Base-by-base conservation (phyloP, 768 basidiomycete genomes). In the Panus rudis region DNA sequence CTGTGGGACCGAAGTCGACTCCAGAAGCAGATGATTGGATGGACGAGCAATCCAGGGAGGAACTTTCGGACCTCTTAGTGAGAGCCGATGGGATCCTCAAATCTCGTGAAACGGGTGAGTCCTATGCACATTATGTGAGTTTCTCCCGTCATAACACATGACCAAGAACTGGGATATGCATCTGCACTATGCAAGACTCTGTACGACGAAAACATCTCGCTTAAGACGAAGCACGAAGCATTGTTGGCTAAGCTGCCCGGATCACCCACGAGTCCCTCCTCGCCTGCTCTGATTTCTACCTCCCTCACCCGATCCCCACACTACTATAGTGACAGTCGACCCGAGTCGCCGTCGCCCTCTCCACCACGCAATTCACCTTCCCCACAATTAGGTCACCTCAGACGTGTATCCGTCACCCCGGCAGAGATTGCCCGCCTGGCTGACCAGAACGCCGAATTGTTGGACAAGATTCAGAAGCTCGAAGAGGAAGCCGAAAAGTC, bases 381-480 rank as follows among this genome's bases (percentile, higher is more conserved):
- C 26, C 35, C 27, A 11, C 52, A 26, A 25, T 47, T 44, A 20
- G 49, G 51, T 2, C 54, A 49, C 43, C 37, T 41, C 13, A 69
- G 65, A 26, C 71, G 75, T 39, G 71, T 84, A 33, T 79, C 84
- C 34, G 74, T 85, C 42, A 78, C 81, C 3, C 78, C 79, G 2
- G 64, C 73, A 13, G 86, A 89, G 45, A 70, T 92, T 21, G 75
- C 79, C 3, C 67, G 75, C 6, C 75, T 92, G 32, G 75, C 84
- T 1, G 84, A 88, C 54, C 88, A 92, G 63, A 92, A 92, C 53
- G 78, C 81, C 0, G 87, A 92, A 49, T 78, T 92, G 13, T 63
- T 86, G 4, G 63, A 71, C 20, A 87, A 88, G 50, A 70, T 92
- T 4, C 83, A 90, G 61, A 72, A 73, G 47, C 71, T 92, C 8